Evolutionary conservation across 305 asterid species (phyloP), one percentile per base, ranked within the genome.

Genomic region (Withania somnifera): DNA sequence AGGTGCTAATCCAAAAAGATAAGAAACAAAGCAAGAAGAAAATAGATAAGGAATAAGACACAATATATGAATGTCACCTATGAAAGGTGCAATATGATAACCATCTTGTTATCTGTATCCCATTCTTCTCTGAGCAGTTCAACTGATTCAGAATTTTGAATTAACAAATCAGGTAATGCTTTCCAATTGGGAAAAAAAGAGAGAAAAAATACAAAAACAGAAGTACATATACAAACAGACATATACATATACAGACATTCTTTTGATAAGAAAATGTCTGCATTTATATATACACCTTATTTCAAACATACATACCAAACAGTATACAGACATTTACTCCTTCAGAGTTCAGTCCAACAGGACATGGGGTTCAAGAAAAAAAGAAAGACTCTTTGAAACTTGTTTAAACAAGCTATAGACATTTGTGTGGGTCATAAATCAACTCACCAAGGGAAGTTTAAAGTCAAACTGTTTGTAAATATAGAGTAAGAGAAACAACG

Each of bases 81-180:
- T 97, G 99, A 79, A 77, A 85, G 77, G 97, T 93, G 83, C 99
- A 97, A 85, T 90, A 97, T 52, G 98, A 88, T 78, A 89, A 83
- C 97, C 94, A 91, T 91, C 90, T 97, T 58, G 97, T 93, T 77
- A 68, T 84, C 83, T 85, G 94, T 52, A 50, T 71, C 67, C 98
- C 98, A 79, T 91, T 92, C 97, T 87, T 92, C 91, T 91, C 97
- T 47, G 83, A 87, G 90, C 91, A 90, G 86, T 91, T 95, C 90
- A 97, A 78, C 99, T 97, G 97, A 73, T 85, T 66, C 81, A 76
- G 84, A 84, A 42, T 79, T 73, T 61, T 77, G 58, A 54, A 82
- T 17, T 66, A 85, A 45, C 52, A 61, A 54, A 30, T 54, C 71
- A 69, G 79, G 73, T 63, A 78, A 81, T 34, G 68, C 54, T 20